Evolutionary conservation across 129 eudicot species (phyloP).

Genomic region (Cynara cardunculus): DNA sequence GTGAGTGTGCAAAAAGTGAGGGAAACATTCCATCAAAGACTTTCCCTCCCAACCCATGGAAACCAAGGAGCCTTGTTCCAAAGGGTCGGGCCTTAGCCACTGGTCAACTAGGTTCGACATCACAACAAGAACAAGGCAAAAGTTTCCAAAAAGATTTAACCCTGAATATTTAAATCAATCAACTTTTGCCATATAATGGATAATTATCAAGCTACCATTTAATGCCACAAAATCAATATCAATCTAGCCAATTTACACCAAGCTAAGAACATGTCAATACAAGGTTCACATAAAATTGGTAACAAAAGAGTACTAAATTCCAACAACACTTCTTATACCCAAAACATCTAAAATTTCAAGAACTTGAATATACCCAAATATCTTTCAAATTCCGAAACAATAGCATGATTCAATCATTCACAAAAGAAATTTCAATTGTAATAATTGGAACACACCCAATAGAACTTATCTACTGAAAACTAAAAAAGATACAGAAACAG

Average conservation of each 20-base stretch:
- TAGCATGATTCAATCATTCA: neutral
- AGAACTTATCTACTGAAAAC: neutral
- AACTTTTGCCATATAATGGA: neutral
- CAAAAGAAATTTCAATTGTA: neutral
- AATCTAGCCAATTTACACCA: neutral
- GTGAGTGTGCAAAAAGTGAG: too few species aligned
- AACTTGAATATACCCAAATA: neutral
- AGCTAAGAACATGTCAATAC: neutral
- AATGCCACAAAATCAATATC: neutral
- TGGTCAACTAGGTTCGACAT: too few species aligned
- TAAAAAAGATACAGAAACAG: neutral
- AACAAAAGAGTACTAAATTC: neutral
- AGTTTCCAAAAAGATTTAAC: too few species aligned
- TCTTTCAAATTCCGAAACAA: neutral
- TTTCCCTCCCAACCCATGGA: too few species aligned
- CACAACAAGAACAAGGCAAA: too few species aligned
- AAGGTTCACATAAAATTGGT: neutral
- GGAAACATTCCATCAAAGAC: too few species aligned
- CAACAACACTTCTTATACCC: neutral
- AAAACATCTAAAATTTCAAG: slow-evolving; percentile 5
- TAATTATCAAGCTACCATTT: neutral
- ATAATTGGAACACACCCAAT: neutral
- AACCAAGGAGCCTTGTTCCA: too few species aligned
- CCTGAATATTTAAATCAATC: too few species aligned
- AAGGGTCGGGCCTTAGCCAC: too few species aligned